Base-by-base conservation (phyloP, 345 rosid genomes). In the Draba incana region DNA sequence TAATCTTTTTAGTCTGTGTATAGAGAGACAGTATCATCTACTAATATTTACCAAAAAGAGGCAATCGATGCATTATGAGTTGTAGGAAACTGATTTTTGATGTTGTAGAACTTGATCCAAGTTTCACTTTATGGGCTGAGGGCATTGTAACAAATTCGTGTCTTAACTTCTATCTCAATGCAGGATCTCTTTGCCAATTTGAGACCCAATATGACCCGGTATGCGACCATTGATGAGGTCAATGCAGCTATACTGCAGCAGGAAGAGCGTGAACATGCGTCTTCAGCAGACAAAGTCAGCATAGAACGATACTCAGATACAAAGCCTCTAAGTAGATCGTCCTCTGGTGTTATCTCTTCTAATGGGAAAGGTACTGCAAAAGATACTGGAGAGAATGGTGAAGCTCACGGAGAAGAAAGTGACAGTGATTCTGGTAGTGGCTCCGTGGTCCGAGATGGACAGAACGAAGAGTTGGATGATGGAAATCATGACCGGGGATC, bases 181-280 rank as follows among this genome's bases (percentile, higher is more conserved):
- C 90, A 94, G 99, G 99, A 95, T 83, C 79, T 95, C 51, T 92
- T 95, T 80, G 97, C 90, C 0, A 97, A 85, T 16, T 77, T 95
- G 60, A 92, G 98, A 67, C 89, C 97, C 73, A 86, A 84, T 73
- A 88, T 92, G 89, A 92, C 70, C 46, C 90, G 96, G 48, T 85
- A 83, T 49, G 68, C 83, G 43, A 87, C 93, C 67, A 70, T 83
- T 45, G 98, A 95, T 74, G 98, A 95, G 76, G 93, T 84, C 57
- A 85, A 83, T 79, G 81, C 92, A 16, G 98, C 99, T 41, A 78
- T 86, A 15, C 13, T 81, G 57, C 92, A 89, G 75, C 90, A 82
- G 5, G 98, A 91, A 77, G 97, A 87, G 78, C 95, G 80, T 57
- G 96, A 94, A 30, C 85, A 75, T 37, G 74, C 71, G 63, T 81